Conservation (phyloP, 2,329 filamentous ascomycete genomes). For the Fusarium sp. region DNA sequence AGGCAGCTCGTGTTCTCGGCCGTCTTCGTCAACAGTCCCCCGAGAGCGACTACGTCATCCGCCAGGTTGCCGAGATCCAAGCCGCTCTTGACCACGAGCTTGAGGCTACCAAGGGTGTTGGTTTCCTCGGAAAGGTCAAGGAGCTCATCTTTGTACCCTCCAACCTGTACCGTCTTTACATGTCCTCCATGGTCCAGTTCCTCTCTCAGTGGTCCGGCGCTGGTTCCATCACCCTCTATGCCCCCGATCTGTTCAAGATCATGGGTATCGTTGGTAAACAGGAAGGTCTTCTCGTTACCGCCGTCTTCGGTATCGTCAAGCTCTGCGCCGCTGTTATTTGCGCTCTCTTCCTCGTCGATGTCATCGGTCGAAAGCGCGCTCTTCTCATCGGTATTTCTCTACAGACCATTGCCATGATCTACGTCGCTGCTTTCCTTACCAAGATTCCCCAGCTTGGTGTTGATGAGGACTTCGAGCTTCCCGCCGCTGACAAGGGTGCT, state of each 20-base stretch:
- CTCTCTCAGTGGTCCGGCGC: slow-evolving; percentile 81
- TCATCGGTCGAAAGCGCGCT: slow-evolving; percentile 79
- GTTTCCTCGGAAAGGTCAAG: slow-evolving; percentile 73
- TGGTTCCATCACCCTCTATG: slow-evolving; percentile 81
- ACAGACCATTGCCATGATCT: slow-evolving; percentile 71
- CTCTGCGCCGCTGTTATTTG: slow-evolving; percentile 74
- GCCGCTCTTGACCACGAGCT: slow-evolving; percentile 75
- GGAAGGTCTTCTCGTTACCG: slow-evolving; percentile 78
- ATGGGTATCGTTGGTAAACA: slow-evolving; percentile 76
- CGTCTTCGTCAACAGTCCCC: slow-evolving; percentile 68
- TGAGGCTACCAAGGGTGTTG: slow-evolving; percentile 75
- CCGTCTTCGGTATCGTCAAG: slow-evolving; percentile 81
- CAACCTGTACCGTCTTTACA: slow-evolving; percentile 79
- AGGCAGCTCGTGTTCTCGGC: slow-evolving; percentile 67
- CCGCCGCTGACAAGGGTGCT: slow-evolving; percentile 62
- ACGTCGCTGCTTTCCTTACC: slow-evolving; percentile 71
- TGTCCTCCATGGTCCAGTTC: slow-evolving; percentile 76
- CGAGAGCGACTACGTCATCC: slow-evolving; percentile 70
- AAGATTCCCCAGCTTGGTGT: slow-evolving; percentile 69
- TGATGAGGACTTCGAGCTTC: slow-evolving; percentile 61
- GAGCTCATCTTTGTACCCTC: slow-evolving; percentile 75
- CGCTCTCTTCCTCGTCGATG: slow-evolving; percentile 82
- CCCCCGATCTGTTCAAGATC: slow-evolving; percentile 77
- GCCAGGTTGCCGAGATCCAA: slow-evolving; percentile 74
- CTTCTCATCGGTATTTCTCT: slow-evolving; percentile 70